These are phyloP conservation scores for Castanea mollissima DNA, from an alignment of 306 rosid genomes.

Conservation along the genomic window DNA sequence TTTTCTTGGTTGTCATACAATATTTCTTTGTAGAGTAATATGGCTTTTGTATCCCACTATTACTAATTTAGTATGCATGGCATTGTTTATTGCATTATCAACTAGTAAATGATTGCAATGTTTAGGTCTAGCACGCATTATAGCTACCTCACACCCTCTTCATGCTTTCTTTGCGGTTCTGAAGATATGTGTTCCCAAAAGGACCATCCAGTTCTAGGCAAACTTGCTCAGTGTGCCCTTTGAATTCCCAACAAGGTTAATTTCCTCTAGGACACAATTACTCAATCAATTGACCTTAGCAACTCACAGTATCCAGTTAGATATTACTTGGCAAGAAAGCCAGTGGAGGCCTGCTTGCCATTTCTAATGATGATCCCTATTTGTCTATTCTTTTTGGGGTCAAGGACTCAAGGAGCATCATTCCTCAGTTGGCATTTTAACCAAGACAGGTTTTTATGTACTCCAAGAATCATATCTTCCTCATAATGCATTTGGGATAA, in stretches of 20 bases:
- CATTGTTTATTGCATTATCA: background rate
- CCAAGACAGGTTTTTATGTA: too few relatives aligned
- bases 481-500: too few relatives aligned
- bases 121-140: background rate
- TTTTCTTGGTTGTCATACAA: background rate
- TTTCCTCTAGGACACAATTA: background rate
- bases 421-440: background rate
- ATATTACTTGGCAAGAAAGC: conserved; percentile 1
- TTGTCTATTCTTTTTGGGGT: background rate
- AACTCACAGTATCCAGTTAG: background rate
- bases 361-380: background rate
- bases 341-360: background rate
- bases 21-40: background rate
- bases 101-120: background rate
- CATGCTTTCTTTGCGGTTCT: background rate
- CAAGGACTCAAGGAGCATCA: background rate
- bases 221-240: background rate
- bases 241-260: background rate
- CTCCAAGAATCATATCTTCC: too few relatives aligned
- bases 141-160: background rate
- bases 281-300: background rate
- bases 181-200: background rate
- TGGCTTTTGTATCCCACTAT: background rate
- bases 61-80: background rate
- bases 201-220: background rate